Evolutionary conservation across 176 grass and related monocot species (phyloP).

Genomic region (Lolium perenne): DNA sequence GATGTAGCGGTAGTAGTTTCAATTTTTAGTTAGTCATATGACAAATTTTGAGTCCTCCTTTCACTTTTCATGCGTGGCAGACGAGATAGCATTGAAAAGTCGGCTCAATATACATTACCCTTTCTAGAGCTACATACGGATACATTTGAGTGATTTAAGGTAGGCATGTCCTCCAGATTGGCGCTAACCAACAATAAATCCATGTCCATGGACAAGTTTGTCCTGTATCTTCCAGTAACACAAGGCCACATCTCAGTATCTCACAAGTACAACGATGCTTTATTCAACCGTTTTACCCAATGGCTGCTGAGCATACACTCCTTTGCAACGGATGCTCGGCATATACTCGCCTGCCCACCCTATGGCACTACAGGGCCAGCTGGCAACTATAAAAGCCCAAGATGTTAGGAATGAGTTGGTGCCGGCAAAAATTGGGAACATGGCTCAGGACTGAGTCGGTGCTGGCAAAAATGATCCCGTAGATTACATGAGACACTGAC

Average conservation of each 20-base stretch:
- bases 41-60: not conserved
- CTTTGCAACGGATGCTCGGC: too few relatives aligned
- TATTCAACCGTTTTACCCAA: not conserved
- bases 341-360: too few relatives aligned
- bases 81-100: constrained; percentile 15
- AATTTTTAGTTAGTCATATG: not conserved
- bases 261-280: not conserved
- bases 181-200: not conserved
- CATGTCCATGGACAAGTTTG: constrained; percentile 28
- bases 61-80: not conserved
- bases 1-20: not conserved
- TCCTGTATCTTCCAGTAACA: constrained; percentile 31
- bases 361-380: too few relatives aligned
- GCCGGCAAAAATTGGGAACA: too few relatives aligned
- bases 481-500: too few relatives aligned
- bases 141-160: constrained; percentile 19
- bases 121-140: constrained; percentile 26
- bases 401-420: too few relatives aligned
- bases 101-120: not conserved
- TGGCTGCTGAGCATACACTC: too few relatives aligned
- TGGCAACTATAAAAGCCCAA: too few relatives aligned
- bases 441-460: too few relatives aligned
- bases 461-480: too few relatives aligned
- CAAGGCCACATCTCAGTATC: too few relatives aligned
- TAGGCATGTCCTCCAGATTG: constrained; percentile 1